Percentiles rank a stretch among this genome's conserved stretches.
These are phyloP conservation scores for Populus hybrid DNA, from an alignment of 441 rosid species.

Conservation along the genomic window DNA sequence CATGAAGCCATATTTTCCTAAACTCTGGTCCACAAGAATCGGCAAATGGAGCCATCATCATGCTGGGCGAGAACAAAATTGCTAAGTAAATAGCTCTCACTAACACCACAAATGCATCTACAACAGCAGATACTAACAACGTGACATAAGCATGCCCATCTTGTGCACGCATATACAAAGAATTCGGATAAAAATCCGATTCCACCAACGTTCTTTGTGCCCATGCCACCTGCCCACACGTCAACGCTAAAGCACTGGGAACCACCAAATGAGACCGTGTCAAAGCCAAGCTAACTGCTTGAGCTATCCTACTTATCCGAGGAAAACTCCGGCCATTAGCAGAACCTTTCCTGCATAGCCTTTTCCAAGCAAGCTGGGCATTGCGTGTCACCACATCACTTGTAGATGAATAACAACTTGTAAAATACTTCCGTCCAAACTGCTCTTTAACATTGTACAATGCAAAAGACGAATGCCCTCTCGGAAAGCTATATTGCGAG, in stretches of 20 bases:
- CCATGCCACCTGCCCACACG: constrained; percentile 70
- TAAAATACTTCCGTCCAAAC: constrained; percentile 18
- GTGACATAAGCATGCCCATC: constrained; percentile 71
- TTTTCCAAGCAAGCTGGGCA: constrained; percentile 69
- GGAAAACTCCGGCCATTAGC: constrained; percentile 28
- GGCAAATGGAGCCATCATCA: constrained; percentile 80
- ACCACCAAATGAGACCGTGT: constrained; percentile 61
- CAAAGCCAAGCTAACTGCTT: constrained; percentile 85
- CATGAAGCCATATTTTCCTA: constrained; percentile 75
- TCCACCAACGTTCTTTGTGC: constrained; percentile 49
- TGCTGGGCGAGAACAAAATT: constrained; percentile 75
- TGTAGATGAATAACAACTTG: constrained; percentile 41
- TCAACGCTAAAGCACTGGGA: constrained; percentile 57
- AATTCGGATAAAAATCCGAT: constrained; percentile 46
- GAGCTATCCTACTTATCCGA: constrained; percentile 62
- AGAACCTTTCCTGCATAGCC: constrained; percentile 44
- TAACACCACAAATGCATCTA: constrained; percentile 66
- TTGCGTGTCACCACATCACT: constrained; percentile 42
- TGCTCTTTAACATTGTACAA: constrained; percentile 31
- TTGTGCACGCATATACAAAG: constrained; percentile 70
- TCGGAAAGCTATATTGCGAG: constrained; percentile 34
- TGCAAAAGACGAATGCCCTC: constrained; percentile 32
- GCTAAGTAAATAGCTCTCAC: constrained; percentile 72
- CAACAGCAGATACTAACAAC: constrained; percentile 40
- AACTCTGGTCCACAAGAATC: constrained; percentile 62